These are phyloP conservation scores for Antarctomyces pellizariae DNA, from an alignment of 495 filamentous ascomycete species.

Conservation along the genomic window DNA sequence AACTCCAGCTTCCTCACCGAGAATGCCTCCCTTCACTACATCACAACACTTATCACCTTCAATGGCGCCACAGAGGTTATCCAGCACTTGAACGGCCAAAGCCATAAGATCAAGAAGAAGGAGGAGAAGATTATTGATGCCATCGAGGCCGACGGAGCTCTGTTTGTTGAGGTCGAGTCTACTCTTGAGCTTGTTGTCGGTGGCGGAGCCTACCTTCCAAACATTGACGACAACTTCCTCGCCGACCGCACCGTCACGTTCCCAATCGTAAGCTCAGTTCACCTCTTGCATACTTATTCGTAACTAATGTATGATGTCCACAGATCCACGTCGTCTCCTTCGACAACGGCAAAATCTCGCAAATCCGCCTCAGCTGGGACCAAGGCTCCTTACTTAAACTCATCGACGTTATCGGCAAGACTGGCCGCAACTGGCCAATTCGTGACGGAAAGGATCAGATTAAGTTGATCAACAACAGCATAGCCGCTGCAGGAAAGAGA, in stretches of 20 bases:
- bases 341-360: conserved; percentile 54
- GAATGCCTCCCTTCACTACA: conserved; percentile 67
- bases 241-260: conserved; percentile 60
- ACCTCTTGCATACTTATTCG: conserved; percentile 1
- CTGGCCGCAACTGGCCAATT: conserved; percentile 82
- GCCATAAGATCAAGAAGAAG: conserved; percentile 52
- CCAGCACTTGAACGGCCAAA: conserved; percentile 47
- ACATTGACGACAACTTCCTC: conserved; percentile 84
- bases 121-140: conserved; percentile 46
- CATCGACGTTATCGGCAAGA: conserved; percentile 76
- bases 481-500: conserved; percentile 16
- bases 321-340: conserved; percentile 85
- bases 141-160: conserved; percentile 41
- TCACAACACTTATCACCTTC: conserved; percentile 64
- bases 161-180: conserved; percentile 62
- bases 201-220: conserved; percentile 74
- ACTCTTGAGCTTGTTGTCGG: conserved; percentile 56
- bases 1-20: conserved; percentile 36
- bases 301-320: conserved; percentile 13
- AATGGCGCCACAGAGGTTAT: conserved; percentile 45
- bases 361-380: conserved; percentile 83
- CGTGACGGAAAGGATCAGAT: conserved; percentile 70
- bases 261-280: conserved; percentile 41
- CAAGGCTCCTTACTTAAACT: conserved; percentile 82
- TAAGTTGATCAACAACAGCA: conserved; percentile 36